These are phyloP conservation scores for Zalaria obscura DNA, from an alignment of 2,329 filamentous ascomycete genomes.

Conservation along the genomic window DNA sequence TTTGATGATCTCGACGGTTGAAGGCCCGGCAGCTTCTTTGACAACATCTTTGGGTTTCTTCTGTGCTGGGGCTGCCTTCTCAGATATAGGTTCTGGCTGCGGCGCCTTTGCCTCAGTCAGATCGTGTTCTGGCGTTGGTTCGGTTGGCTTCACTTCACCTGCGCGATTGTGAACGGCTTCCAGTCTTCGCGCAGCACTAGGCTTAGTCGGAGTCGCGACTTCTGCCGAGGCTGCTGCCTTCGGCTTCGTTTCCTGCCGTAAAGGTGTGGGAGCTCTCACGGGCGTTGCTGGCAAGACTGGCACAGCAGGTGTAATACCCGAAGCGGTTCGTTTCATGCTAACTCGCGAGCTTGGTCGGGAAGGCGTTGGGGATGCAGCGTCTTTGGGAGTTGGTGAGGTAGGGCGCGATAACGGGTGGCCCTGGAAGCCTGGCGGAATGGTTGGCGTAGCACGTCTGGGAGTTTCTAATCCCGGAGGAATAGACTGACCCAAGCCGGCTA, in stretches of 20 bases:
- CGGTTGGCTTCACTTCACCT: no score
- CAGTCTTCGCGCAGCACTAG: background rate
- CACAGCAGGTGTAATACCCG: slow-evolving; percentile 22
- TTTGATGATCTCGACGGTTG: no score
- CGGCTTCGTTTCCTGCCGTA: slow-evolving; percentile 6
- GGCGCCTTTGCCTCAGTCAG: no score
- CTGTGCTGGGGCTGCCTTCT: slow-evolving; percentile 2
- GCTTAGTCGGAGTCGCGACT: slow-evolving; percentile 2
- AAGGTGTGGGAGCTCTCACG: slow-evolving; percentile 15
- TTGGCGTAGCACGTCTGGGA: slow-evolving; percentile 25
- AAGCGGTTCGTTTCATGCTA: slow-evolving; percentile 14
- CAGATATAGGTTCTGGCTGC: background rate
- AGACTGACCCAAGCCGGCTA: background rate
- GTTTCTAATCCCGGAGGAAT: slow-evolving; percentile 10
- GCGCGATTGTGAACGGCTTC: no score
- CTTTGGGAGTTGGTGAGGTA: background rate
- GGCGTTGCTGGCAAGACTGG: slow-evolving; percentile 26
- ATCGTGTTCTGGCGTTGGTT: no score
- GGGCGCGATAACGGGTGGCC: slow-evolving; percentile 4
- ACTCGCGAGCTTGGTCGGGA: slow-evolving; percentile 18
- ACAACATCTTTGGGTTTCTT: background rate
- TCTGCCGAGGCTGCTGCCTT: background rate
- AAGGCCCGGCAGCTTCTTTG: slow-evolving; percentile 2
- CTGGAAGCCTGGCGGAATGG: slow-evolving; percentile 30
- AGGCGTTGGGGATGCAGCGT: slow-evolving; percentile 11